A percentile compares a stretch with the other conserved stretches of the same genome.
phyloP scores from a whole-genome alignment of 306 rosid genomes.

The Acacia acuminata region DNA sequence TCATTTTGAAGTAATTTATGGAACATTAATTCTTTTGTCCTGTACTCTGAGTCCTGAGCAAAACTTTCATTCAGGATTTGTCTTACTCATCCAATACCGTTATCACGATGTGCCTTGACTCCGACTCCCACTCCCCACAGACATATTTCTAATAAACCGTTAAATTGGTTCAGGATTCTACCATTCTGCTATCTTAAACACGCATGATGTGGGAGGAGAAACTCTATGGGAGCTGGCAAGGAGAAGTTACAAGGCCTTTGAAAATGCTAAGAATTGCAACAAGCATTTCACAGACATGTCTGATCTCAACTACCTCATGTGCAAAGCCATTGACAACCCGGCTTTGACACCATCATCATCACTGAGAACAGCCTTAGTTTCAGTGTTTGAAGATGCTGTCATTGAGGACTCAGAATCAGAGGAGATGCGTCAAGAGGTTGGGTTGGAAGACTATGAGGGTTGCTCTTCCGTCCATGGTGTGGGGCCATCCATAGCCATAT shows the following conservation, averaged over 20 bases:
- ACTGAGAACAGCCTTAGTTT: slow-evolving; percentile 74
- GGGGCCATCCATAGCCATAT: slow-evolving; percentile 85
- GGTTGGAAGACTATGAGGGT: slow-evolving; percentile 72
- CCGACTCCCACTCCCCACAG: not conserved
- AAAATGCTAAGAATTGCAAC: slow-evolving; percentile 61
- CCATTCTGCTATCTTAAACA: slow-evolving; percentile 81
- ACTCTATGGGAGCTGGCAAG: slow-evolving; percentile 76
- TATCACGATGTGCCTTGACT: not conserved
- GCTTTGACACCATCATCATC: slow-evolving; percentile 73
- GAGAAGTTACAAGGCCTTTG: slow-evolving; percentile 62
- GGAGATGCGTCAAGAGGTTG: slow-evolving; percentile 45
- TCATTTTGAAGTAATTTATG: not conserved
- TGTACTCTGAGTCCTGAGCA: not conserved
- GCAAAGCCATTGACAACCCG: slow-evolving; percentile 88
- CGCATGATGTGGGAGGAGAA: slow-evolving; percentile 75
- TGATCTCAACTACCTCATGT: slow-evolving; percentile 89
- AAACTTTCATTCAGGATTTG: not conserved
- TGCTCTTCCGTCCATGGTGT: slow-evolving; percentile 86
- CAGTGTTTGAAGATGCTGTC: slow-evolving; percentile 79
- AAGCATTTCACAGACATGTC: slow-evolving; percentile 95
- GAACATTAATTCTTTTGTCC: not conserved
- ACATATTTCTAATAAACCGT: not conserved
- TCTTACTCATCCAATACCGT: not conserved
- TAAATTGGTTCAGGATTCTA: slow-evolving; percentile 71
- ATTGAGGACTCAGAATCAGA: slow-evolving; percentile 43